These are phyloP conservation scores for Russula sp. DNA, from an alignment of 768 basidiomycete genomes.

Conservation along the genomic window DNA sequence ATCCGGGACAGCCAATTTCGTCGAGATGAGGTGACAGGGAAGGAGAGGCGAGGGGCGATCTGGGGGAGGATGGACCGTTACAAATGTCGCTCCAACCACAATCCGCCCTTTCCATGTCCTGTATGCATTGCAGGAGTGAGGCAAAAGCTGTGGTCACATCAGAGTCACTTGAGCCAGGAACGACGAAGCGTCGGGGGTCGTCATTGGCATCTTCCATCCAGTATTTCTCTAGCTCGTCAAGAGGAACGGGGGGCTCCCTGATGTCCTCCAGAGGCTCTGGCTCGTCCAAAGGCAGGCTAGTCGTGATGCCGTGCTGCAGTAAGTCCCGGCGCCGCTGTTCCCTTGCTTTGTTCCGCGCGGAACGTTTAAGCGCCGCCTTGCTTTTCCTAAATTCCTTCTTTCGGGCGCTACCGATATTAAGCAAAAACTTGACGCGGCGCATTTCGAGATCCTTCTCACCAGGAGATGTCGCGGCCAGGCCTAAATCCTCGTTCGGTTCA, in stretches of 20 bases:
- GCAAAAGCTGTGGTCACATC: neutral
- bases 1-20: neutral
- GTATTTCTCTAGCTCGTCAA: slow-evolving; percentile 29
- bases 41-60: slow-evolving; percentile 5
- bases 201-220: slow-evolving; percentile 33
- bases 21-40: neutral
- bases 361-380: slow-evolving; percentile 27
- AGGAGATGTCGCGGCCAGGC: slow-evolving; percentile 32
- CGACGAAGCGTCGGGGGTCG: slow-evolving; percentile 30
- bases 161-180: slow-evolving; percentile 28
- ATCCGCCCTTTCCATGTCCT: slow-evolving; percentile 11
- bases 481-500: slow-evolving; percentile 28
- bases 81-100: slow-evolving; percentile 11
- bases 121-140: slow-evolving; percentile 10
- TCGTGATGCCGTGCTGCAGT: slow-evolving; percentile 23
- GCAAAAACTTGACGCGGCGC: slow-evolving; percentile 47
- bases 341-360: slow-evolving; percentile 27
- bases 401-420: slow-evolving; percentile 38
- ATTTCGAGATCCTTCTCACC: slow-evolving; percentile 44
- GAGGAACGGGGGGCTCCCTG: slow-evolving; percentile 29
- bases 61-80: slow-evolving; percentile 6
- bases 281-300: slow-evolving; percentile 6
- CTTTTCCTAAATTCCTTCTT: slow-evolving; percentile 32
- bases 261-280: slow-evolving; percentile 26
- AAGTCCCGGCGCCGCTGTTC: slow-evolving; percentile 27